Evolutionary conservation across 768 basidiomycete genomes (phyloP).

Genomic region (Naganishia antarctica): DNA sequence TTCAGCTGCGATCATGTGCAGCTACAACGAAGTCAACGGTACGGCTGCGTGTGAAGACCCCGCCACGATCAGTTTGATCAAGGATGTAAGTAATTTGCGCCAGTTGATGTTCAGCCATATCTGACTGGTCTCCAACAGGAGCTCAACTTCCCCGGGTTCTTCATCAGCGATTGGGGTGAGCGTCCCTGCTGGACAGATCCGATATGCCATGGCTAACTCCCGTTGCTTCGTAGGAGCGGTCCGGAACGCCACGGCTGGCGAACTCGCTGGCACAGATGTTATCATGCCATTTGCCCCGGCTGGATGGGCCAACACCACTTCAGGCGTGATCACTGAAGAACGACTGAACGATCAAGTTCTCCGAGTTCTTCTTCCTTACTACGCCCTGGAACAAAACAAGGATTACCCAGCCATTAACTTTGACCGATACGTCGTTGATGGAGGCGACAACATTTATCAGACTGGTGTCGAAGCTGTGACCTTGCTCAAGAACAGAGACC

Average conservation of each 20-base stretch:
- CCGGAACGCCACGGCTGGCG: conserved; percentile 16
- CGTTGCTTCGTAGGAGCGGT: conserved; percentile 3
- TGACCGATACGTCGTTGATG: conserved; percentile 45
- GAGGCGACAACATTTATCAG: conserved; percentile 5
- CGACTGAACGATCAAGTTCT: conserved; percentile 10
- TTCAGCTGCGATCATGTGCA: conserved; percentile 18
- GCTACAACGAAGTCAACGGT: conserved; percentile 21
- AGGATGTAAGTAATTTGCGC: background rate
- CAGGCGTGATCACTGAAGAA: conserved; percentile 1
- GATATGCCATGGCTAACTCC: background rate
- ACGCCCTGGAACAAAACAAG: conserved; percentile 53
- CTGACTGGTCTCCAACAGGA: background rate
- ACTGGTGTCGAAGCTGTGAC: conserved; percentile 17
- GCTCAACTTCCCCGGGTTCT: conserved; percentile 17
- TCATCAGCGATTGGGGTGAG: conserved; percentile 21
- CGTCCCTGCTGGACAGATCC: background rate
- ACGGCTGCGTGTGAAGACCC: conserved; percentile 10
- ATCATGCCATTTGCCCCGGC: conserved; percentile 3
- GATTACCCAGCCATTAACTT: conserved; percentile 64
- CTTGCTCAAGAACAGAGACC: conserved; percentile 16
- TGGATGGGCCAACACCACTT: conserved; percentile 3
- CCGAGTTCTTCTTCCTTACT: conserved; percentile 52
- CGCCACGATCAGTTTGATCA: background rate
- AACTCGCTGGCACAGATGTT: conserved; percentile 12
- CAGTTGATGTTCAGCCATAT: background rate